A percentile compares a stretch with the other conserved stretches of the same genome.
Evolutionary conservation across 345 rosid species (phyloP).

Genomic region (Syzygium jambos): DNA sequence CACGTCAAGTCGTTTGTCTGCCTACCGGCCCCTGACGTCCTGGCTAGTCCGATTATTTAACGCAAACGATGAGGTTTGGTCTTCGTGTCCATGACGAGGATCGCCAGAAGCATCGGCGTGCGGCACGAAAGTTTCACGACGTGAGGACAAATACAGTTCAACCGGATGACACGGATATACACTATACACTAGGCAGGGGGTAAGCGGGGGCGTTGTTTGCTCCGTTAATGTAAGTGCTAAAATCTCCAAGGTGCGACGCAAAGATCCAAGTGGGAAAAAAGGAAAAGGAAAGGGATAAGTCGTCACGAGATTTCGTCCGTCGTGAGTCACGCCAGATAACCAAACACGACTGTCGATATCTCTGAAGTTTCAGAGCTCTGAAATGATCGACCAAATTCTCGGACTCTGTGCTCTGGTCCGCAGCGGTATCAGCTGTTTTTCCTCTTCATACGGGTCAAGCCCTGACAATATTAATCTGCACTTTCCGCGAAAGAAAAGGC

Average conservation of each 20-base stretch:
- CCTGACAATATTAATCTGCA: background rate
- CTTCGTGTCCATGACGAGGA: background rate
- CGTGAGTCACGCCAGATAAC: background rate
- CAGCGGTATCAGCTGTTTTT: background rate
- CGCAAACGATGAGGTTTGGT: background rate
- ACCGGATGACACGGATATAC: background rate
- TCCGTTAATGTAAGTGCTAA: background rate
- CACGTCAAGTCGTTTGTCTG: background rate
- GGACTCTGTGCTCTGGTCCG: background rate
- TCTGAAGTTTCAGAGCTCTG: background rate
- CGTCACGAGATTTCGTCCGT: background rate
- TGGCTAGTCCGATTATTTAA: background rate
- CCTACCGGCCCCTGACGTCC: background rate
- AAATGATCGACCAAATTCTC: background rate
- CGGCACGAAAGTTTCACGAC: background rate
- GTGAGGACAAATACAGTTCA: background rate
- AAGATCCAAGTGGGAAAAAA: background rate
- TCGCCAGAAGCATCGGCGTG: background rate
- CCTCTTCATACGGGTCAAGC: background rate
- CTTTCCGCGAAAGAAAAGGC: background rate
- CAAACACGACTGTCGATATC: background rate
- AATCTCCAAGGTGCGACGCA: background rate
- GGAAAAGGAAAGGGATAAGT: background rate
- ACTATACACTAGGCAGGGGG: background rate
- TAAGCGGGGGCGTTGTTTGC: background rate